Base-by-base conservation (phyloP, 139 green algal genomes). In the Bryopsis sp. region DNA sequence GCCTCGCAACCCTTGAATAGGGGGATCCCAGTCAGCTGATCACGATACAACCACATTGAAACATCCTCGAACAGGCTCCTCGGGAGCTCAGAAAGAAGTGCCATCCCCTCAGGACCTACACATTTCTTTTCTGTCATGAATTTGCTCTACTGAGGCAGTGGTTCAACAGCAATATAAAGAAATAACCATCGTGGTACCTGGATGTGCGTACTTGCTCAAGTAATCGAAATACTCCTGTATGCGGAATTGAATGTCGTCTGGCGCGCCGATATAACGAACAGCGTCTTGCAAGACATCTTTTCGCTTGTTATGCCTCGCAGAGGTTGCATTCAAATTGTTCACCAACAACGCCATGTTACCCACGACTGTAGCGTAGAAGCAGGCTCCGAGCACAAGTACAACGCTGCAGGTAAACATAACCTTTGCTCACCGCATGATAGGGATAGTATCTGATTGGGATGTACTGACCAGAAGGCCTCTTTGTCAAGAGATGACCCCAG, bases 301-400 rank as follows among this genome's bases (percentile, higher is more conserved):
- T 68, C 84, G 84, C 59, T 82, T 70, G 48, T 78, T 81, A 68
- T 86, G 80, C 32, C 77, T 39, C 0, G 73, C 73, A 2, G 76
- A 74, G 2, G 77, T 86, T 28, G 78, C 78, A 70, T 89, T 82
- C 62, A 86, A 71, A 70, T 81, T 83, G 74, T 78, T 85, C 39
- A 89, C 74, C 34, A 89, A 77, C 72, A 85, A 66, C 2, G 78
- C 79, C 64, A 82, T 82, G 73, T 81, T 81, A 68, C 82, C 82
- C 19, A 89, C 68, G 31, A 89, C 63, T 37, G 81, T 82, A 36
- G 80, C 82, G 67, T 84, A 84, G 71, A 89, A 85, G 75, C 74
- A 82, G 2, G 78, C 78, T 36, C 82, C 82, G 35, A 86, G 57
- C 7, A 82, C 75, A 26, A 89, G 70, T 48, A 78, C 73, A 26